Evolutionary conservation across 1,139 yeast genomes (phyloP).

Genomic region (Insectozyma bohioensis): DNA sequence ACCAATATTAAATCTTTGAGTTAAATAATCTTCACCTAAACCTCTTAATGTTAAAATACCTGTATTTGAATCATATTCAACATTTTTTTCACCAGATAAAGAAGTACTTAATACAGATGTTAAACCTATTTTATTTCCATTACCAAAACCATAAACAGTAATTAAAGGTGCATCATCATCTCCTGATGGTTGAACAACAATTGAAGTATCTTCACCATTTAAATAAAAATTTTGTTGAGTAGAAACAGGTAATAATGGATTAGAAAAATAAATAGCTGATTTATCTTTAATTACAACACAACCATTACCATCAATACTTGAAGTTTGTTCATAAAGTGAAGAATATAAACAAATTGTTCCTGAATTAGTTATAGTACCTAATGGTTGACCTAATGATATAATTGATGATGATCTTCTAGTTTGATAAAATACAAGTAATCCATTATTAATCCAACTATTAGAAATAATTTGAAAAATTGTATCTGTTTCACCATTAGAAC

Average conservation of each 20-base stretch:
- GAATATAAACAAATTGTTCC: conserved; percentile 29
- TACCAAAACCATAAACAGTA: conserved; percentile 33
- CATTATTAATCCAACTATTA: conserved; percentile 24
- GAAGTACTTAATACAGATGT: conserved; percentile 17
- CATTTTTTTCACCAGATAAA: too few relatives aligned
- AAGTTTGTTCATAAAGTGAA: conserved; percentile 24
- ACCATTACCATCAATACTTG: conserved; percentile 27
- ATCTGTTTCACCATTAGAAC: conserved; percentile 21
- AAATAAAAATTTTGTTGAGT: conserved; percentile 25
- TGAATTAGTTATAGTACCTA: conserved; percentile 18
- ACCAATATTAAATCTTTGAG: conserved; percentile 26
- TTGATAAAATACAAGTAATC: conserved; percentile 25
- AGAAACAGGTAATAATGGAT: conserved; percentile 17
- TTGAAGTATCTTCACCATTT: conserved; percentile 18
- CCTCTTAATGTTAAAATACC: conserved; percentile 23
- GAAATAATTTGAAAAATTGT: conserved; percentile 23
- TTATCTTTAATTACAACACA: conserved; percentile 25
- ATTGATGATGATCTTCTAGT: conserved; percentile 19
- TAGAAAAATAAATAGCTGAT: conserved; percentile 22
- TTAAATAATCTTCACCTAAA: conserved; percentile 8
- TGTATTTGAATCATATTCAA: conserved; percentile 18
- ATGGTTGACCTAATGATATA: conserved; percentile 22
- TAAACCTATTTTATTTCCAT: conserved; percentile 28
- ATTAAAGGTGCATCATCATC: too few relatives aligned
- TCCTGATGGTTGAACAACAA: conserved; percentile 22